A percentile compares a stretch with the other conserved stretches of the same genome.
Evolutionary conservation across 352 stramenopile species (phyloP).

Genomic region (Ochromonadaceae sp.): DNA sequence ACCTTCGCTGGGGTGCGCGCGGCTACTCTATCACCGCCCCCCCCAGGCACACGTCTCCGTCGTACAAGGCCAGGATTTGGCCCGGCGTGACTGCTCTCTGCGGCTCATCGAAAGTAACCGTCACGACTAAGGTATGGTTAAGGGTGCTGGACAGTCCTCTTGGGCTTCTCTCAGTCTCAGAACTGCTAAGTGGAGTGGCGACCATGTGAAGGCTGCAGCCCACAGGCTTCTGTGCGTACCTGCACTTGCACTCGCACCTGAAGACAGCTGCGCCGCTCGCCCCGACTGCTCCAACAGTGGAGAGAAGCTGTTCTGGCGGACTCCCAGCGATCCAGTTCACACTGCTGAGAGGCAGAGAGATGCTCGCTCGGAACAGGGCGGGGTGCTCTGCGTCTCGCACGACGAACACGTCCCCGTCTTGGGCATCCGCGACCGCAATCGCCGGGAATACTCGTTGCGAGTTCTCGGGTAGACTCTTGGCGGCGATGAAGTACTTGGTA

Average conservation of each 20-base stretch:
- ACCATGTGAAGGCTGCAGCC: too few relatives aligned
- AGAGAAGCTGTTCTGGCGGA: too few relatives aligned
- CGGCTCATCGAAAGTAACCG: slow-evolving; percentile 54
- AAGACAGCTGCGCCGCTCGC: too few relatives aligned
- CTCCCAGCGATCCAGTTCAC: slow-evolving; percentile 75
- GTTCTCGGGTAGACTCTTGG: slow-evolving; percentile 39
- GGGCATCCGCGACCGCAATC: slow-evolving; percentile 48
- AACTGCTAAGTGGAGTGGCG: too few relatives aligned
- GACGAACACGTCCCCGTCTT: slow-evolving; percentile 55
- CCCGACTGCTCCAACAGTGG: too few relatives aligned
- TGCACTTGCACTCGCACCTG: too few relatives aligned
- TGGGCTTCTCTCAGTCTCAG: slow-evolving; percentile 27
- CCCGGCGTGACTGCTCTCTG: slow-evolving; percentile 59
- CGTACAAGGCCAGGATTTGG: slow-evolving; percentile 65
- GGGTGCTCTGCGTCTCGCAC: slow-evolving; percentile 69
- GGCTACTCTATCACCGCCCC: slow-evolving; percentile 25
- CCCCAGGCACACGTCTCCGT: slow-evolving; percentile 38
- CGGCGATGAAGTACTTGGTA: not conserved
- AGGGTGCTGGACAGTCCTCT: slow-evolving; percentile 31
- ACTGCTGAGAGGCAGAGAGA: slow-evolving; percentile 45
- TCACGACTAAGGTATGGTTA: slow-evolving; percentile 36
- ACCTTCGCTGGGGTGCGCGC: too few relatives aligned
- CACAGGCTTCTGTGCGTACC: too few relatives aligned
- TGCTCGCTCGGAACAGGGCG: slow-evolving; percentile 61
- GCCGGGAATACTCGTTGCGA: too few relatives aligned